Evolutionary conservation across 108 stramenopile species (phyloP).

Genomic region (Cyclostephanos invisitatus): DNA sequence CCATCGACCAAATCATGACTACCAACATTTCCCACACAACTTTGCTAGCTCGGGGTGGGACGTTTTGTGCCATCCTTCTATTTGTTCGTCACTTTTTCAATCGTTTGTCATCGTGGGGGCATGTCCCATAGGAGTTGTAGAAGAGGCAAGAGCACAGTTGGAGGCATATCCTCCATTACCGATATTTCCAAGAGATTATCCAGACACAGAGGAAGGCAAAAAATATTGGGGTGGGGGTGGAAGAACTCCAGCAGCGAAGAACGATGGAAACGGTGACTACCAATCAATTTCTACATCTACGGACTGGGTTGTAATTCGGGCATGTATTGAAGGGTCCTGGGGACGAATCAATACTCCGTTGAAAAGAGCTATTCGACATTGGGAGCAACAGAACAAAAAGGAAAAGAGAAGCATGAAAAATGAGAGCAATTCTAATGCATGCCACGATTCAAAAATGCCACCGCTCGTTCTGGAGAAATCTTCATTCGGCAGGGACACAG

Average conservation of each 20-base stretch:
- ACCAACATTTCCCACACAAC: conserved; percentile 53
- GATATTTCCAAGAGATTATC: conserved; percentile 77
- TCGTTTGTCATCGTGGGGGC: conserved; percentile 48
- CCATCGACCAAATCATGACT: conserved; percentile 32
- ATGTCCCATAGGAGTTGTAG: conserved; percentile 74
- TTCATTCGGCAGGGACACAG: conserved; percentile 15
- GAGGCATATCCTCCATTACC: conserved; percentile 75
- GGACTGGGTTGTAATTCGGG: conserved; percentile 49
- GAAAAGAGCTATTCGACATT: conserved; percentile 18
- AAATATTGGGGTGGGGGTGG: conserved; percentile 58
- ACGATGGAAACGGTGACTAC: conserved; percentile 7
- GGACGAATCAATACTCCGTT: conserved; percentile 38
- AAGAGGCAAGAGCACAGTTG: conserved; percentile 59
- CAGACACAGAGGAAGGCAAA: conserved; percentile 59
- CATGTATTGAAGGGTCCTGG: conserved; percentile 47
- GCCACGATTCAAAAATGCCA: background rate
- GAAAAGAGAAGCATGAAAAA: conserved; percentile 8
- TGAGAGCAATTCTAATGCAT: background rate
- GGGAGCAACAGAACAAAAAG: background rate
- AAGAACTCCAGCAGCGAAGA: background rate
- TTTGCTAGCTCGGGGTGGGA: conserved; percentile 67
- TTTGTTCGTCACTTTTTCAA: conserved; percentile 54
- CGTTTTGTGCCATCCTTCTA: conserved; percentile 51
- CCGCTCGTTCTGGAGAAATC: background rate
- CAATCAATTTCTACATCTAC: conserved; percentile 1